Evolutionary conservation across 805 yeast species (phyloP).

Genomic region (Cyberlindnera suaveolens): DNA sequence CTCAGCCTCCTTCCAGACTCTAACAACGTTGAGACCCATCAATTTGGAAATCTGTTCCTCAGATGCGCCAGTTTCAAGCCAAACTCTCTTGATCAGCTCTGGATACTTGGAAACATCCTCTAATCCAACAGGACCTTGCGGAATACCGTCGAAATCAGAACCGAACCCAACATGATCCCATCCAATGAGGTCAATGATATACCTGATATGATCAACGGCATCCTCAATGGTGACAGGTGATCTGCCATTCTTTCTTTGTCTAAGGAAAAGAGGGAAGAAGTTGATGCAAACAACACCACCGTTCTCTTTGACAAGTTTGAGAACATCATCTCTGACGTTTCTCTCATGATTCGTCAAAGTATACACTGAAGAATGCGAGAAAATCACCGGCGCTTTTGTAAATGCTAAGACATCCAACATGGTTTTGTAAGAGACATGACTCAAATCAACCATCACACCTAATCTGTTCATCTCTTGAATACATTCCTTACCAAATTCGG

Average conservation of each 20-base stretch:
- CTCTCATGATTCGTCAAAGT: slow-evolving; percentile 35
- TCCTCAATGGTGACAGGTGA: slow-evolving; percentile 35
- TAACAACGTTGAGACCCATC: slow-evolving; percentile 40
- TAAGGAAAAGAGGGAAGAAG: slow-evolving; percentile 37
- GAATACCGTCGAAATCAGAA: slow-evolving; percentile 49
- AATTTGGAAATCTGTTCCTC: slow-evolving; percentile 38
- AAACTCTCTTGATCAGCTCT: slow-evolving; percentile 32
- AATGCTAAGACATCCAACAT: slow-evolving; percentile 38
- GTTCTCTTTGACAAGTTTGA: slow-evolving; percentile 31
- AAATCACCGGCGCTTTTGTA: slow-evolving; percentile 41
- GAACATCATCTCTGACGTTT: slow-evolving; percentile 44
- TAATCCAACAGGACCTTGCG: slow-evolving; percentile 41
- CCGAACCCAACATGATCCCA: slow-evolving; percentile 50
- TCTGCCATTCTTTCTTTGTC: slow-evolving; percentile 7
- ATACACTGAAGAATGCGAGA: slow-evolving; percentile 43
- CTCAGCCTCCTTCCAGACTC: slow-evolving; percentile 43
- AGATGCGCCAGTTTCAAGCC: slow-evolving; percentile 31
- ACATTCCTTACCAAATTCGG: slow-evolving; percentile 35
- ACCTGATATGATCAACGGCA: slow-evolving; percentile 39
- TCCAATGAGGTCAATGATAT: slow-evolving; percentile 38
- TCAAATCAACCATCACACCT: slow-evolving; percentile 47
- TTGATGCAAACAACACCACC: slow-evolving; percentile 44
- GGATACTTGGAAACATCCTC: slow-evolving; percentile 54
- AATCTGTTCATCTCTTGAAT: slow-evolving; percentile 44
- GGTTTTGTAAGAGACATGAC: slow-evolving; percentile 43